Conservation (phyloP, 306 rosid species). For the Spatholobus suberectus region DNA sequence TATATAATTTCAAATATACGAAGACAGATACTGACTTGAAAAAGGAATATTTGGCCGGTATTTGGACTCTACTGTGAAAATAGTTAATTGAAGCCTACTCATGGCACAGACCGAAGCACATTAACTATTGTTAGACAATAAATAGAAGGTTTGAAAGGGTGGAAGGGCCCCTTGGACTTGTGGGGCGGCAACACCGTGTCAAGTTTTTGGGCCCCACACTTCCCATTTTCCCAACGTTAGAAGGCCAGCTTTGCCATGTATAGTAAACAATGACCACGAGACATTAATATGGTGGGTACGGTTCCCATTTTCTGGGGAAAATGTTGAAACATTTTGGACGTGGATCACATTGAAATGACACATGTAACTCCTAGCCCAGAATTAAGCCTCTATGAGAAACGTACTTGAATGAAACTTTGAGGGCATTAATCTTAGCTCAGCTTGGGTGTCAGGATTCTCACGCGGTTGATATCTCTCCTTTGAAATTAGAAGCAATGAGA, state of each 20-base stretch:
- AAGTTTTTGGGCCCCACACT: conserved; percentile 13
- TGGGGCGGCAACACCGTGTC: conserved; percentile 32
- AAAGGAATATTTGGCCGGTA: conserved; percentile 25
- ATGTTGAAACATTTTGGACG: background rate
- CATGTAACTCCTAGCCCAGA: background rate
- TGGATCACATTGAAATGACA: conserved; percentile 23
- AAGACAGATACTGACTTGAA: background rate
- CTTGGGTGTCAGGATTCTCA: background rate
- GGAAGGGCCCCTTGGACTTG: background rate
- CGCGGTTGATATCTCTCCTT: conserved; percentile 15
- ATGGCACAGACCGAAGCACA: background rate
- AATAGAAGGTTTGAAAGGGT: background rate
- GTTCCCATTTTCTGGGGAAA: conserved; percentile 17
- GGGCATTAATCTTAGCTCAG: background rate
- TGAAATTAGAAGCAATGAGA: conserved; percentile 32
- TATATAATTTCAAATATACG: background rate
- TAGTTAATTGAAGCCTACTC: background rate
- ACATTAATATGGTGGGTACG: background rate
- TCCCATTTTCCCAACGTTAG: background rate
- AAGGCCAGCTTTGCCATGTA: background rate
- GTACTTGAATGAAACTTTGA: background rate
- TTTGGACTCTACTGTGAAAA: background rate
- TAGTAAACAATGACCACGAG: background rate
- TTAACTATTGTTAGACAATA: background rate
- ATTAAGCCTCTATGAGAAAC: background rate